Conservation (phyloP, 441 rosid genomes). For the Jatropha podagrica region DNA sequence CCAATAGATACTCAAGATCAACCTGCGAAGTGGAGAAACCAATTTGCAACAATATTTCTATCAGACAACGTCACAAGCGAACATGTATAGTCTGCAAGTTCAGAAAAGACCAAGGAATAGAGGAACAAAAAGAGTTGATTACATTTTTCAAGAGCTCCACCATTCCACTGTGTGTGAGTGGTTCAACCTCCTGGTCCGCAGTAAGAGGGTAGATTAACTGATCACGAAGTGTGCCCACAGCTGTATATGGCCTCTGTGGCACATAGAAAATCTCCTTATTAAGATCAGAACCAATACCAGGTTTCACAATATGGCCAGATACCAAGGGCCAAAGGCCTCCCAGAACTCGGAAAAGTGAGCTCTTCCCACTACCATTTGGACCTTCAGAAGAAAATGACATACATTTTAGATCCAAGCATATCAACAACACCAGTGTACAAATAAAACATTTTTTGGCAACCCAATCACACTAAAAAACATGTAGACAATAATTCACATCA, state of each 20-base stretch:
- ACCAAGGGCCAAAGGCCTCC: slow-evolving; percentile 99
- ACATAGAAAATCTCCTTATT: slow-evolving; percentile 98
- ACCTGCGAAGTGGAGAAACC: slow-evolving; percentile 52
- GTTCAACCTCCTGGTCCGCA: slow-evolving; percentile 60
- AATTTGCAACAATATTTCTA: slow-evolving; percentile 13
- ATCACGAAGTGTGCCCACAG: slow-evolving; percentile 96
- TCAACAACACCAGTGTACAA: neutral
- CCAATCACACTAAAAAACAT: neutral
- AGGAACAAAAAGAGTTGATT: slow-evolving; percentile 29
- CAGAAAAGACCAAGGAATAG: slow-evolving; percentile 11
- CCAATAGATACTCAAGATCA: slow-evolving; percentile 92
- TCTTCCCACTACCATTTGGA: slow-evolving; percentile 99
- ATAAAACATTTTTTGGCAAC: neutral
- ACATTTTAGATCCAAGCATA: neutral
- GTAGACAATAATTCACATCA: neutral
- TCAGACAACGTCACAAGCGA: slow-evolving; percentile 7
- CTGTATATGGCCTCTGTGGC: slow-evolving; percentile 99
- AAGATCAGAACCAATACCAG: slow-evolving; percentile 99
- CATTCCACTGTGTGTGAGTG: slow-evolving; percentile 80
- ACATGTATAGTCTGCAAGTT: neutral
- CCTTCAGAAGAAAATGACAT: slow-evolving; percentile 53
- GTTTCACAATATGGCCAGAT: slow-evolving; percentile 94
- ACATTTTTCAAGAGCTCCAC: slow-evolving; percentile 92
- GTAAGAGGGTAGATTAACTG: slow-evolving; percentile 99
- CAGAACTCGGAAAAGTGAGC: slow-evolving; percentile 98